Evolutionary conservation across 495 filamentous ascomycete genomes (phyloP).

Genomic region (Tuber microsphaerosporum): DNA sequence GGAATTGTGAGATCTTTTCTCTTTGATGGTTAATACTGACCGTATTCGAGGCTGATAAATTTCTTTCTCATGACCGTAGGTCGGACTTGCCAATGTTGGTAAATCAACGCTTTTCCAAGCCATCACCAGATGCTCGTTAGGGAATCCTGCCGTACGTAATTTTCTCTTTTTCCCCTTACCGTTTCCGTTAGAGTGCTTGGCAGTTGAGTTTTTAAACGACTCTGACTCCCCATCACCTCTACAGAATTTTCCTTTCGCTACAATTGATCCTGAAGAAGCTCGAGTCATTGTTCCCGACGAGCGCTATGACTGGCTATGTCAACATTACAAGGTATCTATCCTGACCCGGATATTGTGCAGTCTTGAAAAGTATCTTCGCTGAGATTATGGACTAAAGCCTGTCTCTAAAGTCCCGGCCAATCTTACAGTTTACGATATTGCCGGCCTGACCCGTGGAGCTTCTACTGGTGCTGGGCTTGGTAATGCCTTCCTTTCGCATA

Average conservation of each 20-base stretch:
- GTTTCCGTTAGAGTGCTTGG: neutral
- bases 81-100: constrained; percentile 97
- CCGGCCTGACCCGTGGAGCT: constrained; percentile 89
- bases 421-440: constrained; percentile 98
- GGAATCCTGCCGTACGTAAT: constrained; percentile 80
- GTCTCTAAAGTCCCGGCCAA: constrained; percentile 94
- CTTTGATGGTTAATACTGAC: constrained; percentile 13
- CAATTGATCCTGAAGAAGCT: constrained; percentile 97
- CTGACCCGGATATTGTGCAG: neutral
- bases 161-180: constrained; percentile 15
- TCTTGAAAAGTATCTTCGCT: constrained; percentile 17
- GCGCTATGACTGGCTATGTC: constrained; percentile 88
- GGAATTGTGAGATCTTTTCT: constrained; percentile 78
- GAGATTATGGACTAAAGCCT: constrained; percentile 51
- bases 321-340: constrained; percentile 64
- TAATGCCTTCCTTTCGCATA: constrained; percentile 97
- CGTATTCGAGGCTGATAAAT: neutral
- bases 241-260: constrained; percentile 97
- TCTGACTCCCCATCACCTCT: constrained; percentile 17
- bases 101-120: constrained; percentile 99
- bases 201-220: constrained; percentile 10
- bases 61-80: constrained; percentile 48
- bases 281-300: constrained; percentile 96
- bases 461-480: constrained; percentile 96
- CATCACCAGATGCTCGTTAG: constrained; percentile 93